Percentiles rank a stretch among this genome's conserved stretches.
Conservation (phyloP, 2,329 filamentous ascomycete species). For the Metarhizium robertsii region DNA sequence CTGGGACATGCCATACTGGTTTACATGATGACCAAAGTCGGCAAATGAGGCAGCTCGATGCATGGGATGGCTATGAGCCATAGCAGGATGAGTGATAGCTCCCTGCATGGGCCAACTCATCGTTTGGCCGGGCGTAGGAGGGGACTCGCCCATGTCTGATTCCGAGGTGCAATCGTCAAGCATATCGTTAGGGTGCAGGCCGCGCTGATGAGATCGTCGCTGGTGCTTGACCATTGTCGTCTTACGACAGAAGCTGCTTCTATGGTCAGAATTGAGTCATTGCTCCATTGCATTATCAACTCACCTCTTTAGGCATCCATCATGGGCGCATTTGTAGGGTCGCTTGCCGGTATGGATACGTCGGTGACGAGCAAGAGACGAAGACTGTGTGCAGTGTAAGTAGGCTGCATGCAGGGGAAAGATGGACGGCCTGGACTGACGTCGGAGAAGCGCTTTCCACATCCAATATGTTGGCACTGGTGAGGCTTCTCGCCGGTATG, state of each 20-base stretch:
- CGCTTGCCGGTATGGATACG: conserved; percentile 59
- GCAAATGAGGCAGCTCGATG: conserved; percentile 46
- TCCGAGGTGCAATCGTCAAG: conserved; percentile 46
- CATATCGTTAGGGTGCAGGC: conserved; percentile 44
- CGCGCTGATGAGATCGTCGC: conserved; percentile 50
- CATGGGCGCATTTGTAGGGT: conserved; percentile 53
- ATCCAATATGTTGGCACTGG: conserved; percentile 55
- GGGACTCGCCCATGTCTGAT: conserved; percentile 49
- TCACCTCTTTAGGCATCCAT: conserved; percentile 53
- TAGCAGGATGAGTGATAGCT: conserved; percentile 27
- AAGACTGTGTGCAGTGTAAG: conserved; percentile 37
- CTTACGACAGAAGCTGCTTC: conserved; percentile 57
- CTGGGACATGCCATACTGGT: conserved; percentile 30
- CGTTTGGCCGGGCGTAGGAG: conserved; percentile 46
- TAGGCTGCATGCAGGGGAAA: not conserved
- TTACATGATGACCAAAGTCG: conserved; percentile 44
- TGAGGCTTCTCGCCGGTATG: conserved; percentile 67
- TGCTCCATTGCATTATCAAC: not conserved
- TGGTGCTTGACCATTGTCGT: conserved; percentile 64
- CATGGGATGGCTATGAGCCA: conserved; percentile 29
- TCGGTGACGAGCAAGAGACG: conserved; percentile 54
- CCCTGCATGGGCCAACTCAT: conserved; percentile 42
- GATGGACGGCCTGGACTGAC: conserved; percentile 31
- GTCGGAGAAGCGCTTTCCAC: conserved; percentile 61
- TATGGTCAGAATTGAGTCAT: not conserved